These are phyloP conservation scores for Aphanocladium album DNA, from an alignment of 2,329 filamentous ascomycete species.

Conservation along the genomic window DNA sequence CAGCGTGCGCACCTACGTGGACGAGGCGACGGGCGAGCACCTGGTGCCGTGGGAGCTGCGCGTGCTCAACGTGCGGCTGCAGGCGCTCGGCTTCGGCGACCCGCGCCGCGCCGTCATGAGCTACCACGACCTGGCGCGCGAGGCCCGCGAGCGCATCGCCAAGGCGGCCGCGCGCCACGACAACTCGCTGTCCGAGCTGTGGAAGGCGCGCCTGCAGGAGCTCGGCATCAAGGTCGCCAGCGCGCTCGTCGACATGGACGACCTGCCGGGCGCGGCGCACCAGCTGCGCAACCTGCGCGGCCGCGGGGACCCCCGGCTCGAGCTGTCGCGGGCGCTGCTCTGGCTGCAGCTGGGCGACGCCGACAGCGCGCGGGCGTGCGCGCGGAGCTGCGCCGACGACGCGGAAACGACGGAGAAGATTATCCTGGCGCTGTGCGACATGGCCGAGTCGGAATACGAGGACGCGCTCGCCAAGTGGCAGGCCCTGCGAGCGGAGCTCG, in stretches of 20 bases:
- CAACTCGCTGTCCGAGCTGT: constrained; percentile 55
- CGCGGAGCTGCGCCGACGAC: constrained; percentile 28
- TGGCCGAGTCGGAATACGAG: constrained; percentile 71
- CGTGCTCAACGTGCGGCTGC: constrained; percentile 74
- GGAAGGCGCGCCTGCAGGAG: constrained; percentile 68
- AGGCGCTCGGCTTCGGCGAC: constrained; percentile 82
- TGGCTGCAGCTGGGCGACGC: constrained; percentile 77
- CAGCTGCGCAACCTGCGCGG: constrained; percentile 60
- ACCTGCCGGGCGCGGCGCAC: constrained; percentile 70
- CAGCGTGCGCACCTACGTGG: constrained; percentile 49
- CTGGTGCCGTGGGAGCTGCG: constrained; percentile 85
- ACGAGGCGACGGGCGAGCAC: constrained; percentile 50
- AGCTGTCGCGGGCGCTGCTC: constrained; percentile 57
- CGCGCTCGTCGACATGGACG: constrained; percentile 79
- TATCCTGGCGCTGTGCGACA: constrained; percentile 64
- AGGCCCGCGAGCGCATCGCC: constrained; percentile 61
- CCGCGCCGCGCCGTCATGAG: constrained; percentile 79
- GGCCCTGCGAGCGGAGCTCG: constrained; percentile 35
- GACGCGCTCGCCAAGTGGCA: constrained; percentile 60
- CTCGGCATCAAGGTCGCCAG: constrained; percentile 64
- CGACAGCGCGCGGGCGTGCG: constrained; percentile 55
- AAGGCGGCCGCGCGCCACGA: constrained; percentile 40
- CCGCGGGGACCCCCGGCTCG: constrained; percentile 35
- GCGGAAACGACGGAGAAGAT: constrained; percentile 40
- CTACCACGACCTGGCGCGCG: constrained; percentile 80